These are phyloP conservation scores for Lachancea fermentati DNA, from an alignment of 805 yeast genomes.

Conservation along the genomic window DNA sequence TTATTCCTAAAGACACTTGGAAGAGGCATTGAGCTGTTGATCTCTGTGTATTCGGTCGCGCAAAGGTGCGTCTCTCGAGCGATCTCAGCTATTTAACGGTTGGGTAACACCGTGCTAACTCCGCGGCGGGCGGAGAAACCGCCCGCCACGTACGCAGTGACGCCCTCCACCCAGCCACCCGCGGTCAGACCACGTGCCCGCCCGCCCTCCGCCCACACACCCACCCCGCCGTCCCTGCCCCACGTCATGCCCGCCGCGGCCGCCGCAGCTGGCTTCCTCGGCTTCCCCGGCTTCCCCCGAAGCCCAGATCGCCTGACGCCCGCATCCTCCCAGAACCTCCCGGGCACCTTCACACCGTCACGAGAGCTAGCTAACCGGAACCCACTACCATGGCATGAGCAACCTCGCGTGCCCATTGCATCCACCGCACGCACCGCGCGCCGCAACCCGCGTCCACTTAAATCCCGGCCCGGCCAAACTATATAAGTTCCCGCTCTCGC, in stretches of 20 bases:
- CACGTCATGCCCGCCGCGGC: not conserved
- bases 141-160: not conserved
- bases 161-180: not conserved
- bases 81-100: not conserved
- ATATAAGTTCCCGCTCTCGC: not conserved
- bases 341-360: not conserved
- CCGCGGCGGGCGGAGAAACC: no score
- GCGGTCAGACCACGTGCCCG: not conserved
- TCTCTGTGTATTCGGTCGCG: not conserved
- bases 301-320: not conserved
- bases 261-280: not conserved
- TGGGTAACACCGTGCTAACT: not conserved
- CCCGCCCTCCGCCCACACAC: not conserved
- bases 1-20: slow-evolving; percentile 50
- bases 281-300: not conserved
- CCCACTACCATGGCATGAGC: not conserved
- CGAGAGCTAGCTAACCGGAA: not conserved
- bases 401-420: not conserved
- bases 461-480: not conserved
- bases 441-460: not conserved
- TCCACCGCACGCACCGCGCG: not conserved
- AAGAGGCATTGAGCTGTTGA: slow-evolving; percentile 12
- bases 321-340: not conserved
- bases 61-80: not conserved
- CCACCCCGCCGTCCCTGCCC: no score